Evolutionary conservation across 1,284 basidiomycete genomes (phyloP), one percentile per base, ranked within the genome.

Genomic region (Kalmanozyma brasiliensis): DNA sequence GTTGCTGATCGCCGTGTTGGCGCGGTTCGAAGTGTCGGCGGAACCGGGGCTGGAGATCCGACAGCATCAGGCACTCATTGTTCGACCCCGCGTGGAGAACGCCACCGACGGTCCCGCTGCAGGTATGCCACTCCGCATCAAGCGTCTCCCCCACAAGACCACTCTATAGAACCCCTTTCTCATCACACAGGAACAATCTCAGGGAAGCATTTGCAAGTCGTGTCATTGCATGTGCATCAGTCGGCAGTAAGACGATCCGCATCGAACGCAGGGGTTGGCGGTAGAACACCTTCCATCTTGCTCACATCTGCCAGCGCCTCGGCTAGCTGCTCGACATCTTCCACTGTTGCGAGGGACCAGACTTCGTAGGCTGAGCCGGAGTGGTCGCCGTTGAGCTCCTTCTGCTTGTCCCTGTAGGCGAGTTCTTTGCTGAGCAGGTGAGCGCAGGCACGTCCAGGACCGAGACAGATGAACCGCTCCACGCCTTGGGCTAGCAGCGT

Each of bases 391-490:
- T 48, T 41, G 5, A 59, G 55, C 46, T 48, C 53, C 42, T 38
- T 52, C 36, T 61, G 52, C 35, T 41, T 58, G 33, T 74, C 75
- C 37, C 61, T 53, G 51, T 73, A 68, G 9, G 78, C 77, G 14
- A 81, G 63, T 51, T 82, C 80, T 34, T 77, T 77, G 43, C 76
- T 77, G 13, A 82, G 56, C 55, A 81, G 60, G 49, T 82, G 78
- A 1, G 79, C 80, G 30, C 76, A 76, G 11, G 79, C 78, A 4
- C 77, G 57, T 1, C 79, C 79, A 0, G 79, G 80, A 1, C 80
- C 80, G 13, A 82, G 42, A 46, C 80, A 82, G 23, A 82, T 61
- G 30, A 82, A 82, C 29, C 79, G 47, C 38, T 73, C 66, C 14
- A 81, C 76, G 4, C 76, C 78, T 34, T 76, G 60, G 10, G 62